These are phyloP conservation scores for Sisymbrium altissimum DNA, from an alignment of 345 rosid genomes.

Conservation along the genomic window DNA sequence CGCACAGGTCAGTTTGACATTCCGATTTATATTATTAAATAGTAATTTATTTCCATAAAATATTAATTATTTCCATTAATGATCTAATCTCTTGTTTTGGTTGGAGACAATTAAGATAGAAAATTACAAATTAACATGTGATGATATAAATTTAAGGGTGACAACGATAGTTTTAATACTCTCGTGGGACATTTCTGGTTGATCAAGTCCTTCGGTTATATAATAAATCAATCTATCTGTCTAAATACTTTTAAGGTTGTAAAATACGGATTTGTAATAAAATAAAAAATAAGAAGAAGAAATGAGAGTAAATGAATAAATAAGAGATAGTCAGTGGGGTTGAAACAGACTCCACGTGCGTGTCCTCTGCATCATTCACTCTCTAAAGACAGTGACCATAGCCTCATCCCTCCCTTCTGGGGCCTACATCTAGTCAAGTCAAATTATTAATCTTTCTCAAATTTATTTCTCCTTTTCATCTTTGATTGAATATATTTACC, in stretches of 20 bases:
- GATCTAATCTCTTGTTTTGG: neutral
- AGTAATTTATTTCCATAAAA: neutral
- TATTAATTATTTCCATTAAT: too few relatives aligned
- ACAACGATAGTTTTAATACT: neutral
- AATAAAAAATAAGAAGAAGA: neutral
- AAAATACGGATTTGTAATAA: neutral
- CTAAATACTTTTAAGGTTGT: conserved; percentile 30
- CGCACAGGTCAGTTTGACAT: neutral
- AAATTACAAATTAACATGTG: neutral
- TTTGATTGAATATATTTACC: conserved; percentile 32
- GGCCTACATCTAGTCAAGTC: conserved; percentile 28
- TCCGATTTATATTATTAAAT: neutral
- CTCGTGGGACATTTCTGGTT: conserved; percentile 16
- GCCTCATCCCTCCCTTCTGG: conserved; percentile 21
- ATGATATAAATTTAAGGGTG: conserved; percentile 15
- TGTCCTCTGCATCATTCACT: conserved; percentile 39
- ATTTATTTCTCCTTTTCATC: conserved; percentile 10
- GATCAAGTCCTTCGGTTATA: conserved; percentile 10
- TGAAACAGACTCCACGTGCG: conserved; percentile 39
- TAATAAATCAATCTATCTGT: conserved; percentile 17
- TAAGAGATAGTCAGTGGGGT: conserved; percentile 23
- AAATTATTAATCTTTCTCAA: conserved; percentile 21
- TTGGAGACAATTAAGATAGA: neutral
- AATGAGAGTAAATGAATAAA: neutral
- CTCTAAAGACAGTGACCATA: conserved; percentile 36